Percentiles rank a stretch among this genome's conserved stretches.
phyloP scores from a whole-genome alignment of 495 filamentous ascomycete genomes.

The Penicillium desertorum region DNA sequence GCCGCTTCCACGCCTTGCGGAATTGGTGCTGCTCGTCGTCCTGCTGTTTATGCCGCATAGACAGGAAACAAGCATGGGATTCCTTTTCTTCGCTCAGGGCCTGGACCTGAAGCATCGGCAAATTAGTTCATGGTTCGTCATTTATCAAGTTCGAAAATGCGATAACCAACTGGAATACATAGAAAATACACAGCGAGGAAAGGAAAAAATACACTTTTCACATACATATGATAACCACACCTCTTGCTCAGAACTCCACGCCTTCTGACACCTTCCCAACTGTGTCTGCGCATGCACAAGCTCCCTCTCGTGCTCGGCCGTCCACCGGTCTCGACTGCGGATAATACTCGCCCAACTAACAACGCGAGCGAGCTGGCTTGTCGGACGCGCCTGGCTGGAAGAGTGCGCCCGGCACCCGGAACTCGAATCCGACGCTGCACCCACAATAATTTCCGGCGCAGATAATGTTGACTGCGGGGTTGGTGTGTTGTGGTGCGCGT shows the following conservation, averaged over 20 bases:
- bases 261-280: constrained; percentile 41
- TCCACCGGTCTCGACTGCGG: constrained; percentile 36
- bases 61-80: constrained; percentile 37
- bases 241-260: constrained; percentile 48
- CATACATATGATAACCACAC: constrained; percentile 43
- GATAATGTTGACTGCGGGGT: constrained; percentile 1
- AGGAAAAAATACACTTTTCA: constrained; percentile 5
- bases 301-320: constrained; percentile 35
- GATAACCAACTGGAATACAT: background rate
- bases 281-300: constrained; percentile 33
- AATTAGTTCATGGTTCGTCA: constrained; percentile 1
- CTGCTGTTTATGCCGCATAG: constrained; percentile 38
- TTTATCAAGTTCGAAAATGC: background rate
- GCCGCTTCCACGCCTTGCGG: constrained; percentile 40
- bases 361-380: constrained; percentile 22
- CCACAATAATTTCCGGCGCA: background rate
- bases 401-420: constrained; percentile 11
- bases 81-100: constrained; percentile 42
- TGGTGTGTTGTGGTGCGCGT: constrained; percentile 6
- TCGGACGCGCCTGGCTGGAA: constrained; percentile 8
- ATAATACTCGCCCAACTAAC: constrained; percentile 42
- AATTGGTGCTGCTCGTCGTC: constrained; percentile 43
- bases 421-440: constrained; percentile 10
- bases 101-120: constrained; percentile 30
- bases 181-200: constrained; percentile 1